A percentile compares a stretch with the other conserved stretches of the same genome.
Evolutionary conservation across 2,329 filamentous ascomycete species (phyloP).

Genomic region (Leptographium wingfieldii): DNA sequence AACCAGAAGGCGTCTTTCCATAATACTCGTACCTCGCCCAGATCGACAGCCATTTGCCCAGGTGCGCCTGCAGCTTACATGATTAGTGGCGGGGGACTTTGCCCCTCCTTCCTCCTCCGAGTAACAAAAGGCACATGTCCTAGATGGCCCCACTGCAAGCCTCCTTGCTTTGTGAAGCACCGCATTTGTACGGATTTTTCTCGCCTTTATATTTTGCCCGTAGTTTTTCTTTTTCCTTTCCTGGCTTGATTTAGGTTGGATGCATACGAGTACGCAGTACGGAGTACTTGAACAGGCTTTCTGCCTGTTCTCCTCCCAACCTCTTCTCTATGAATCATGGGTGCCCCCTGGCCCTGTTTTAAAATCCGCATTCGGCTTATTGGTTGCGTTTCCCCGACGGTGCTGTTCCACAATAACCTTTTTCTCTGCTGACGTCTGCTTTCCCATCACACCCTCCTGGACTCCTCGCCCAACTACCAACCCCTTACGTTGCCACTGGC

Average conservation of each 20-base stretch:
- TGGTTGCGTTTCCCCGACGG: not conserved
- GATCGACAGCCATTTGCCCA: not conserved
- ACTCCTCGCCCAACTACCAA: not conserved
- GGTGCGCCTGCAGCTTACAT: not conserved
- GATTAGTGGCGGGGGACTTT: not conserved
- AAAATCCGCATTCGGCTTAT: not conserved
- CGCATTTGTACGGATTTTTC: not conserved
- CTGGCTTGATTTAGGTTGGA: not conserved
- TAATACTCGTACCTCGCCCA: not conserved
- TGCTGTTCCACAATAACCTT: not conserved
- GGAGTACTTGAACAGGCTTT: too few species aligned
- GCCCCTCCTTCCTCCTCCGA: not conserved
- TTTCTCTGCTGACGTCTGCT: not conserved
- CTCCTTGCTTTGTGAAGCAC: not conserved
- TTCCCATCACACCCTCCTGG: not conserved
- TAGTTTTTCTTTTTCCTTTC: not conserved
- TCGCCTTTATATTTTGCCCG: not conserved
- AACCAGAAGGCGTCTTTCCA: not conserved
- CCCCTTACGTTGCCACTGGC: not conserved
- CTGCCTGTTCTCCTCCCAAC: not conserved
- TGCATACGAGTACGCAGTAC: too few species aligned
- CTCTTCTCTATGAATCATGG: not conserved
- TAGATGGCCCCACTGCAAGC: not conserved
- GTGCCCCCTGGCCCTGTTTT: not conserved
- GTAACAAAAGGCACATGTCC: not conserved